phyloP scores from a whole-genome alignment of 2,329 filamentous ascomycete genomes.

The Pseudogymnoascus verrucosus region DNA sequence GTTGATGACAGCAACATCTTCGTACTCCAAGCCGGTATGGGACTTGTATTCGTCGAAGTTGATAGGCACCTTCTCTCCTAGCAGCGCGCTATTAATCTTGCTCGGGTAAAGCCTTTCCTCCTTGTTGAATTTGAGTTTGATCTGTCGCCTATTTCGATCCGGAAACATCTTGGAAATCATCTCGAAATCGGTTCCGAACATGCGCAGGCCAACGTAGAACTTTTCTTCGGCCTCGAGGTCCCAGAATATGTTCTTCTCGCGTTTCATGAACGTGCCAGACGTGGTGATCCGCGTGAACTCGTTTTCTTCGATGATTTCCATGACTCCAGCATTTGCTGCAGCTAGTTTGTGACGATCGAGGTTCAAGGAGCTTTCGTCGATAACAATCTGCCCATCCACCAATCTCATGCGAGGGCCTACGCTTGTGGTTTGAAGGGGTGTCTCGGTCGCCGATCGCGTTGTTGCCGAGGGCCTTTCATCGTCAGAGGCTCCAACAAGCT shows the following conservation, averaged over 20 bases:
- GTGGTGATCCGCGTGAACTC: conserved; percentile 68
- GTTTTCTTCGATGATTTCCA: conserved; percentile 65
- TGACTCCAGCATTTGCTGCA: conserved; percentile 40
- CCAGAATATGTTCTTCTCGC: conserved; percentile 61
- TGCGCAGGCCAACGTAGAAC: conserved; percentile 67
- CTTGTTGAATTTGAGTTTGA: conserved; percentile 77
- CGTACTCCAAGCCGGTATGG: conserved; percentile 45
- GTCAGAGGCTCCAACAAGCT: conserved; percentile 15
- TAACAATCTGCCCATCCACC: conserved; percentile 64
- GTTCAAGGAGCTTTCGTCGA: conserved; percentile 59
- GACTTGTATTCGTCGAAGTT: conserved; percentile 53
- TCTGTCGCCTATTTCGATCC: conserved; percentile 59
- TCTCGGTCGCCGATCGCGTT: neutral
- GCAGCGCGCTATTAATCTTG: conserved; percentile 56
- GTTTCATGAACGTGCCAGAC: conserved; percentile 58
- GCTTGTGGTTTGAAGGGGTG: conserved; percentile 13
- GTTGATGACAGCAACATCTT: conserved; percentile 47
- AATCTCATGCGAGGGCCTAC: conserved; percentile 48
- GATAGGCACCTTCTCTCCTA: conserved; percentile 51
- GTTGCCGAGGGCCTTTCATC: neutral
- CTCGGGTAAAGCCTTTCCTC: conserved; percentile 63
- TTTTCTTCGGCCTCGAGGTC: conserved; percentile 60
- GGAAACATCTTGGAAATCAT: conserved; percentile 73
- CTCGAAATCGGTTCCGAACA: conserved; percentile 78
- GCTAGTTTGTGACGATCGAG: conserved; percentile 62